phyloP scores from a whole-genome alignment of 257 asterid species.

The Handroanthus guayacan region DNA sequence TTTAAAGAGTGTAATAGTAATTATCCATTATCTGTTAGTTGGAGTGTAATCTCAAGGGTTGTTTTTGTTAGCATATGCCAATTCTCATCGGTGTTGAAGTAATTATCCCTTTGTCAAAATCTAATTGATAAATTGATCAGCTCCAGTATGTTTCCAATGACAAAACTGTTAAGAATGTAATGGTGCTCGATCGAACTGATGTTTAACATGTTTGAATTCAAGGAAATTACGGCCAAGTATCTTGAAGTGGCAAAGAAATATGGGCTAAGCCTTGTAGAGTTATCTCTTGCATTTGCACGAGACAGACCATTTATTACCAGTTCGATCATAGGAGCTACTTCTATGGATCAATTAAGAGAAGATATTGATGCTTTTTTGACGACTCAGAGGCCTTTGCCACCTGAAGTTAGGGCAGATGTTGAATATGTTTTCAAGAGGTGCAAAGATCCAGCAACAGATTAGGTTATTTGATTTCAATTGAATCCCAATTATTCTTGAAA shows the following conservation, averaged over 20 bases:
- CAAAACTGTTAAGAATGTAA: not conserved
- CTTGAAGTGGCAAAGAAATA: conserved; percentile 78
- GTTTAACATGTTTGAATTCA: conserved; percentile 32
- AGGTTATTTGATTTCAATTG: not conserved
- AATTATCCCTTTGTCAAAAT: too few relatives aligned
- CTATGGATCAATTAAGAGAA: conserved; percentile 77
- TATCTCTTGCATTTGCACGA: conserved; percentile 83
- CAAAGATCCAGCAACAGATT: conserved; percentile 85
- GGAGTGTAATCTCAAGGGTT: too few relatives aligned
- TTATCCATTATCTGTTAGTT: too few relatives aligned
- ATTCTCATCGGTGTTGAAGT: too few relatives aligned
- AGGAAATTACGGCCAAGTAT: conserved; percentile 81
- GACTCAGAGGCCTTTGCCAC: conserved; percentile 47
- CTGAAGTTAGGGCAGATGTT: conserved; percentile 53
- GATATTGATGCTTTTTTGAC: conserved; percentile 75
- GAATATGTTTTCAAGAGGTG: conserved; percentile 70
- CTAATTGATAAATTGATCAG: too few relatives aligned
- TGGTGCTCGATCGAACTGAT: not conserved
- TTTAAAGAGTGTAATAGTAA: too few relatives aligned
- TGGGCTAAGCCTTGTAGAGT: conserved; percentile 71
- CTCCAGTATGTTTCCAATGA: not conserved
- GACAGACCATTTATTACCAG: conserved; percentile 83
- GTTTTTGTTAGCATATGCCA: too few relatives aligned
- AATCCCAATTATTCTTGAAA: not conserved
- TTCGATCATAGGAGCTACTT: conserved; percentile 81